Conservation (phyloP, 257 asterid species). For the Solanum sitiens region DNA sequence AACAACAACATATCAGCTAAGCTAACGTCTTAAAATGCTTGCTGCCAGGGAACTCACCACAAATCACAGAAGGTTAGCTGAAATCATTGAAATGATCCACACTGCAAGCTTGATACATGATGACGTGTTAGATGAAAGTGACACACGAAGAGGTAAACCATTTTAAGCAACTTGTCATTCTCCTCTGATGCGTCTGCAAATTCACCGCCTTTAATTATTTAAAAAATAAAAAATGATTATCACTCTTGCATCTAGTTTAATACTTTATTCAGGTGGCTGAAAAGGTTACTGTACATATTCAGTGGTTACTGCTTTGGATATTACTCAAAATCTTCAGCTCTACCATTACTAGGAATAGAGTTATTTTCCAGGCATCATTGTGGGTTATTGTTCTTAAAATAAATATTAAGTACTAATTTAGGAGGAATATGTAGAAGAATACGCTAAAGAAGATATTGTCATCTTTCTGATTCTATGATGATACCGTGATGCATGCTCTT, state of each 20-base stretch:
- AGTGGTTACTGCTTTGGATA: background rate
- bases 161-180: background rate
- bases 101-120: constrained; percentile 97
- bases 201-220: background rate
- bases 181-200: background rate
- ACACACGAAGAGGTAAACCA: constrained; percentile 73
- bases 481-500: background rate
- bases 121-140: constrained; percentile 92
- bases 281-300: background rate
- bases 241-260: background rate
- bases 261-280: background rate
- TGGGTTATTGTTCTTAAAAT: background rate
- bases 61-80: constrained; percentile 89
- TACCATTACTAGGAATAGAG: background rate
- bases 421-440: background rate
- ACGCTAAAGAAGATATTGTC: background rate
- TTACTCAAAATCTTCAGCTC: background rate
- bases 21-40: background rate
- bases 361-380: background rate
- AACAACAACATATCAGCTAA: background rate
- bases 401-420: background rate
- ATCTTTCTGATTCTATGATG: background rate
- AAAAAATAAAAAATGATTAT: background rate
- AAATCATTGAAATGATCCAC: constrained; percentile 97
- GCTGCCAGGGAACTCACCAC: constrained; percentile 67